phyloP scores from a whole-genome alignment of 2,329 filamentous ascomycete species.

The Epichloe hybrida region DNA sequence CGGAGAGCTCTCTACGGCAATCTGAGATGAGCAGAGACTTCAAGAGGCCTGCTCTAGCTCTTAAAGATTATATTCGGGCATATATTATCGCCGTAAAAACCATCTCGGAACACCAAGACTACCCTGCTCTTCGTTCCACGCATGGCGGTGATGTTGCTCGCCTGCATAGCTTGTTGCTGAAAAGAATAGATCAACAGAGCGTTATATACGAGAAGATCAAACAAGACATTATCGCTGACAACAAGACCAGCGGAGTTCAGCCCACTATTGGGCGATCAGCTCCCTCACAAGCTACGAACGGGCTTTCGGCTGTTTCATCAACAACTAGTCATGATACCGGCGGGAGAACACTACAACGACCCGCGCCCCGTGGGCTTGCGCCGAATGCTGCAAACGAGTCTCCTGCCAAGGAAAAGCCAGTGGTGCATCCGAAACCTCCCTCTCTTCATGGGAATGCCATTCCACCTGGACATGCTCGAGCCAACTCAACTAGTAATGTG shows the following conservation, averaged over 20 bases:
- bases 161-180: constrained; percentile 36
- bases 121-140: constrained; percentile 46
- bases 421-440: constrained; percentile 53
- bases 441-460: constrained; percentile 48
- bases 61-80: constrained; percentile 73
- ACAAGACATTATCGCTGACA: constrained; percentile 47
- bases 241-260: constrained; percentile 45
- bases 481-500: constrained; percentile 15
- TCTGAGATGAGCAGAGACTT: constrained; percentile 51
- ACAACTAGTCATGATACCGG: background rate
- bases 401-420: constrained; percentile 26
- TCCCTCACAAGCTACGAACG: constrained; percentile 8
- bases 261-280: constrained; percentile 19
- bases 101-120: constrained; percentile 66
- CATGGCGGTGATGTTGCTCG: constrained; percentile 30
- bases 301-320: background rate
- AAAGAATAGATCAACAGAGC: constrained; percentile 34
- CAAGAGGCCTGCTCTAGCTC: constrained; percentile 56
- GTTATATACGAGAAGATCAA: constrained; percentile 44
- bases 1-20: constrained; percentile 39
- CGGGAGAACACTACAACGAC: background rate
- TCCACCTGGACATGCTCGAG: constrained; percentile 18
- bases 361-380: constrained; percentile 4
- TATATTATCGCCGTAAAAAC: constrained; percentile 65
- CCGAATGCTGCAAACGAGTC: constrained; percentile 9